phyloP scores from a whole-genome alignment of 176 grass and related monocot species.

The Saccharum spontaneum region DNA sequence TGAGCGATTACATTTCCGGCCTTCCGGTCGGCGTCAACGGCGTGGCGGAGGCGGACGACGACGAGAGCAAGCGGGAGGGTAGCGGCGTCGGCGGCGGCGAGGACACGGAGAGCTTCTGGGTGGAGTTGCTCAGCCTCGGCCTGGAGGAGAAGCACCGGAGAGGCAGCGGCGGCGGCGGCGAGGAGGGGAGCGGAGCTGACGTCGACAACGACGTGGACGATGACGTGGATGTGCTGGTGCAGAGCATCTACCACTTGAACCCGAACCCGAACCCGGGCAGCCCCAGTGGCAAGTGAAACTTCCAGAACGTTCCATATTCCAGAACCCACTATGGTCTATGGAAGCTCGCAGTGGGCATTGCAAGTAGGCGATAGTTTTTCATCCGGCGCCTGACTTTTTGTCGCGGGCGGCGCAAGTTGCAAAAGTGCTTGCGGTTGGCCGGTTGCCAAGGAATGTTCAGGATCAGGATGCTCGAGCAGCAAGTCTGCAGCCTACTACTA shows the following conservation, averaged over 20 bases:
- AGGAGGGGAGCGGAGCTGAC: constrained; percentile 25
- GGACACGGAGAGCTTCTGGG: constrained; percentile 81
- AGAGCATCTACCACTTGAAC: constrained; percentile 63
- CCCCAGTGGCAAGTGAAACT: constrained; percentile 17
- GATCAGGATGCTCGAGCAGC: constrained; percentile 12
- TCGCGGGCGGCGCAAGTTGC: constrained; percentile 37
- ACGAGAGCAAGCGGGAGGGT: not conserved
- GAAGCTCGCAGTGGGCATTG: not conserved
- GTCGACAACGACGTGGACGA: constrained; percentile 43
- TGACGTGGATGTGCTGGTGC: constrained; percentile 61
- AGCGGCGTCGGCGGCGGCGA: not conserved
- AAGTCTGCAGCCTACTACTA: not conserved
- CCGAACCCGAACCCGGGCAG: constrained; percentile 35
- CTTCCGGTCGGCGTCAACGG: not conserved
- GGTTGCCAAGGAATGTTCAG: constrained; percentile 24
- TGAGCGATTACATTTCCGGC: not conserved
- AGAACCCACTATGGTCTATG: not conserved
- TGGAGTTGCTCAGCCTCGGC: constrained; percentile 61
- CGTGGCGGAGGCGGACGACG: not conserved
- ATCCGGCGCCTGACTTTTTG: not conserved
- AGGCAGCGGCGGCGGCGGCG: not conserved
- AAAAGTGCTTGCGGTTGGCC: constrained; percentile 11
- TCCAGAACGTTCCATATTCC: constrained; percentile 27
- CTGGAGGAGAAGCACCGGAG: constrained; percentile 32
- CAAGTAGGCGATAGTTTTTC: not conserved